Conservation (phyloP, 371 early-diverging fungal genomes). For the Mucor circinelloides region DNA sequence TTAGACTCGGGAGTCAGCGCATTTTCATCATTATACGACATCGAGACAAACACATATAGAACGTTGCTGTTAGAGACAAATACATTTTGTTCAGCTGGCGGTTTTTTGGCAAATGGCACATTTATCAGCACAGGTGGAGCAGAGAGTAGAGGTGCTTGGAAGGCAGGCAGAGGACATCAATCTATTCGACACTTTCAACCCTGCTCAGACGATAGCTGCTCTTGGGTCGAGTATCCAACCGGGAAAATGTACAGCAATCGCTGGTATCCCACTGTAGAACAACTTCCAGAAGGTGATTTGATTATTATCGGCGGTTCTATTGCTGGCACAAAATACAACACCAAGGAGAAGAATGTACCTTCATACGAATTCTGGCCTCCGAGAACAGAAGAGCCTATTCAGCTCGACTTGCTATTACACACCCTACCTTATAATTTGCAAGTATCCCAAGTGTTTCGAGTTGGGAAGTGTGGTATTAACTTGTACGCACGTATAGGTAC, state of each 20-base stretch:
- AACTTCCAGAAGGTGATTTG: slow-evolving; percentile 56
- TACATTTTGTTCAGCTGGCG: slow-evolving; percentile 68
- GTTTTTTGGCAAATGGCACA: slow-evolving; percentile 59
- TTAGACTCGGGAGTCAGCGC: slow-evolving; percentile 55
- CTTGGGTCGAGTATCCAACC: slow-evolving; percentile 44
- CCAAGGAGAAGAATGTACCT: slow-evolving; percentile 53
- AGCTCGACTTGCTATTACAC: slow-evolving; percentile 48
- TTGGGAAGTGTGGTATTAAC: neutral
- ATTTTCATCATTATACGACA: slow-evolving; percentile 55
- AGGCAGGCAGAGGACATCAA: slow-evolving; percentile 55
- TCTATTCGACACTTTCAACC: slow-evolving; percentile 56
- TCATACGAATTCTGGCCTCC: slow-evolving; percentile 52
- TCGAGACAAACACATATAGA: slow-evolving; percentile 48
- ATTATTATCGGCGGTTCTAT: slow-evolving; percentile 62
- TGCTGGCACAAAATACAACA: slow-evolving; percentile 53
- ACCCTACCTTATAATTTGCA: slow-evolving; percentile 64
- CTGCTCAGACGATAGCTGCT: slow-evolving; percentile 47
- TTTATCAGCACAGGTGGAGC: slow-evolving; percentile 65
- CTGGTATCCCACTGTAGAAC: slow-evolving; percentile 67
- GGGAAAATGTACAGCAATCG: slow-evolving; percentile 47
- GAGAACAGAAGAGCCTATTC: slow-evolving; percentile 28
- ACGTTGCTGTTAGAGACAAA: slow-evolving; percentile 55
- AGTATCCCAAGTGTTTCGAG: neutral
- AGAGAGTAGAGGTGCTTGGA: slow-evolving; percentile 46
- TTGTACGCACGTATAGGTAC: slow-evolving; percentile 18